phyloP scores from a whole-genome alignment of 257 asterid species.

The Solanum rostratum region DNA sequence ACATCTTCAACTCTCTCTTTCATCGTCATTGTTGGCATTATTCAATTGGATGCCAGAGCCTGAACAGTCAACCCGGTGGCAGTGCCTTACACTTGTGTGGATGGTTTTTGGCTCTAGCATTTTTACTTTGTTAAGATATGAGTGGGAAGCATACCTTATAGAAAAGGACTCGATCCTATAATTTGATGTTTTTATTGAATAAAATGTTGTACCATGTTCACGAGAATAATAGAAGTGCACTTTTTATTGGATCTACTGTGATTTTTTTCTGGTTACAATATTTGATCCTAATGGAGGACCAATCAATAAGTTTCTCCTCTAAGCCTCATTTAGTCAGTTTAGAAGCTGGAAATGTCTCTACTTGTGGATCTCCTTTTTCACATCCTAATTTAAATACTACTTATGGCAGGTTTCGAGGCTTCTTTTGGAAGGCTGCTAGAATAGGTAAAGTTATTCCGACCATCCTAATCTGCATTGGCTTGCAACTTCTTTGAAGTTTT shows the following conservation, averaged over 20 bases:
- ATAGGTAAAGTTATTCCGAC: constrained; percentile 19
- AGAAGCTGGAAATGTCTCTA: not conserved
- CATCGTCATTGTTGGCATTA: not conserved
- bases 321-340: not conserved
- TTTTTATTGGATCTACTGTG: not conserved
- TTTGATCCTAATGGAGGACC: not conserved
- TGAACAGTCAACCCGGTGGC: not conserved
- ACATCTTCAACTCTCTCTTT: not conserved
- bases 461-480: not conserved
- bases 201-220: not conserved
- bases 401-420: constrained; percentile 39
- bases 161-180: not conserved
- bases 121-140: not conserved
- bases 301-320: not conserved
- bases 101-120: not conserved
- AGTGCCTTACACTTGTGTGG: not conserved
- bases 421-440: constrained; percentile 51
- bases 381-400: not conserved
- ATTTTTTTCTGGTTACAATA: not conserved
- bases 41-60: not conserved
- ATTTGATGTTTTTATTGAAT: not conserved
- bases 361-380: not conserved
- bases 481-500: not conserved
- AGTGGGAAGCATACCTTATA: too few species aligned
- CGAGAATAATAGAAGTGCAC: not conserved